Evolutionary conservation across 1,284 basidiomycete species (phyloP).

Genomic region (Naganishia liquefaciens): DNA sequence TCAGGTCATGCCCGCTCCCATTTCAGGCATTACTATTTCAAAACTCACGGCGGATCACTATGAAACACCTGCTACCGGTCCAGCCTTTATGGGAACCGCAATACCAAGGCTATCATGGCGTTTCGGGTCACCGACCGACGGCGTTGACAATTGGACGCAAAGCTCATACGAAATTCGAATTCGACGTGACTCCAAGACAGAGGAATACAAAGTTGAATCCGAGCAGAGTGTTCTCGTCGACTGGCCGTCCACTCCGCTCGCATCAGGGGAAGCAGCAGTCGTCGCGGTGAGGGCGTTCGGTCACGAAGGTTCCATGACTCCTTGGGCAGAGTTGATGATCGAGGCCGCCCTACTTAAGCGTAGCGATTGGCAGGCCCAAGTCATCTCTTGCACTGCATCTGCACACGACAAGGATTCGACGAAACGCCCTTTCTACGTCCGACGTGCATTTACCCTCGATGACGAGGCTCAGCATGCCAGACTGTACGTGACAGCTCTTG

Average conservation of each 20-base stretch:
- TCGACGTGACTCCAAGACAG: constrained; percentile 6
- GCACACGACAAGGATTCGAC: constrained; percentile 33
- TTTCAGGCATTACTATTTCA: constrained; percentile 29
- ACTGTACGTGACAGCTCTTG: constrained; percentile 47
- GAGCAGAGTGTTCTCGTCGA: constrained; percentile 38
- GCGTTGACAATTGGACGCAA: constrained; percentile 41
- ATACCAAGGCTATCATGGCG: constrained; percentile 44
- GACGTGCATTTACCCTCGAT: constrained; percentile 10
- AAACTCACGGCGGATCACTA: constrained; percentile 41
- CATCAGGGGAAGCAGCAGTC: constrained; percentile 35
- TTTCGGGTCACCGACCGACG: constrained; percentile 30
- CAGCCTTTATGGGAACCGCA: constrained; percentile 26
- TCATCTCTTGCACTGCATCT: constrained; percentile 33
- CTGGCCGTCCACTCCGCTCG: constrained; percentile 41
- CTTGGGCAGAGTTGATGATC: constrained; percentile 30
- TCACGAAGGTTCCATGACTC: constrained; percentile 31
- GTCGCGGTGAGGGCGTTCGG: constrained; percentile 38
- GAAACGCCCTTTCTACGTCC: constrained; percentile 37
- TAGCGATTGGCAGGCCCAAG: constrained; percentile 39
- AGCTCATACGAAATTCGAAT: constrained; percentile 40
- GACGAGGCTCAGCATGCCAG: constrained; percentile 28
- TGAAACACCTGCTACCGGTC: constrained; percentile 24
- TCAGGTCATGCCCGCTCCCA: too few relatives aligned
- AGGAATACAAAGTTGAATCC: constrained; percentile 33
- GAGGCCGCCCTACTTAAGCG: constrained; percentile 39